phyloP scores from a whole-genome alignment of 768 basidiomycete species.

The Phlebiopsis gigantea region DNA sequence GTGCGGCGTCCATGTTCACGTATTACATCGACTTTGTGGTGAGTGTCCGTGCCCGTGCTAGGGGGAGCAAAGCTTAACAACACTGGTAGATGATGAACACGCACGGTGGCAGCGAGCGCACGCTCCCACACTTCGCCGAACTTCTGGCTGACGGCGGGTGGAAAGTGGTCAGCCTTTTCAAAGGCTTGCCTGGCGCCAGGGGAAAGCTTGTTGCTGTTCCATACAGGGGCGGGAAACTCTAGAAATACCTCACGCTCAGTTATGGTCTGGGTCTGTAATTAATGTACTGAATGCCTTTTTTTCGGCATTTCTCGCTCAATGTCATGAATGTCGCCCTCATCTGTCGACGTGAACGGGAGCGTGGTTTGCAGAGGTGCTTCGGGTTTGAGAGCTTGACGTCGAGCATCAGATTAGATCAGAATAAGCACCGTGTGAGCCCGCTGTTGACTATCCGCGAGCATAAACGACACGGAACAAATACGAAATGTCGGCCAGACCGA shows the following conservation, averaged over 20 bases:
- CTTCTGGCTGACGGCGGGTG: slow-evolving; percentile 24
- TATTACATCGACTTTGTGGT: slow-evolving; percentile 21
- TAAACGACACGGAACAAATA: no score
- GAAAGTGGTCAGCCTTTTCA: slow-evolving; percentile 20
- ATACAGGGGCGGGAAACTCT: neutral
- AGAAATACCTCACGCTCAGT: neutral
- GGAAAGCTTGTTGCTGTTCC: slow-evolving; percentile 1
- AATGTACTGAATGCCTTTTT: neutral
- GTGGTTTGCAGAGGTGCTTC: no score
- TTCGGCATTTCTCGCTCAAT: neutral
- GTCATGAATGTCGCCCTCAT: no score
- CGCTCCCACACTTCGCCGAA: slow-evolving; percentile 21
- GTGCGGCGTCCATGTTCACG: slow-evolving; percentile 14
- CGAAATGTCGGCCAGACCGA: no score
- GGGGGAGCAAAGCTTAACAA: neutral
- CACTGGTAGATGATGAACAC: slow-evolving; percentile 24
- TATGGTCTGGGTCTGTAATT: neutral
- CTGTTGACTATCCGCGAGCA: no score
- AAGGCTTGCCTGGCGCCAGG: slow-evolving; percentile 5
- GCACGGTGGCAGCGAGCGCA: slow-evolving; percentile 28
- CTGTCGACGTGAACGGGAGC: no score
- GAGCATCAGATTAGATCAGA: no score
- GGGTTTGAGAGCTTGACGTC: no score
- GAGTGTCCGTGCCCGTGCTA: neutral
- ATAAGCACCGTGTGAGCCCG: no score